Base-by-base conservation (phyloP, 179 eudicot genomes). In the Nepenthes alata region DNA sequence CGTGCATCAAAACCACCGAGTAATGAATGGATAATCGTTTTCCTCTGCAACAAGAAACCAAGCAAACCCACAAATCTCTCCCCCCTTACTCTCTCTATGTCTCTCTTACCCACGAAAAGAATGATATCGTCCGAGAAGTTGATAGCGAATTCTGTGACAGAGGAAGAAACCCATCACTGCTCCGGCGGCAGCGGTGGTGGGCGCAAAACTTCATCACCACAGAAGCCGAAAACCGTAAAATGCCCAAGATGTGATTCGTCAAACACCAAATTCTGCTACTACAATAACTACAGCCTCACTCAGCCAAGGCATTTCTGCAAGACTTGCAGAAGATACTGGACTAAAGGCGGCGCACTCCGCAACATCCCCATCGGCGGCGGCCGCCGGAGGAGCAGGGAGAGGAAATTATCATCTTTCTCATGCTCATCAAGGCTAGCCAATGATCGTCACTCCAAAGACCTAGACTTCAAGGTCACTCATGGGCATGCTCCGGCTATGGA, bases 331-430 rank as follows among this genome's bases (percentile, higher is more conserved):
- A 71, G 96, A 47, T 89, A 89, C 75, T 89, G 95, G 96, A 89
- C 96, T 0, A 75, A 77, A 54, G 96, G 96, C 4, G 96, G 96
- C 25, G 94, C 96, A 35, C 72, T 89, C 16, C 82, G 96, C 34
- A 89, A 76, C 74, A 86, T 86, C 54, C 96, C 96, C 11, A 70
- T 89, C 44, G 96, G 96, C 15, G 96, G 96, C n/a, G 94, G 87
- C 10, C 82, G 87, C 64, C 78, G 95, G 47, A 89, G 83, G 48
- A 70, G 70, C 78, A 89, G 84, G 72, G 84, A 78, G 59, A 57
- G 57, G 34, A 88, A 70, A 0, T 59, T 77, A 13, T 25, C 25
- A 25, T 25, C 25, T 25, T 48, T 73, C 60, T 50, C 65, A 12
- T 11, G 16, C 53, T 0, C 61, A 12, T 12, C 70, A 25, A 25